Evolutionary conservation across 257 asterid species (phyloP).

Genomic region (Parsonsia alboflavescens): DNA sequence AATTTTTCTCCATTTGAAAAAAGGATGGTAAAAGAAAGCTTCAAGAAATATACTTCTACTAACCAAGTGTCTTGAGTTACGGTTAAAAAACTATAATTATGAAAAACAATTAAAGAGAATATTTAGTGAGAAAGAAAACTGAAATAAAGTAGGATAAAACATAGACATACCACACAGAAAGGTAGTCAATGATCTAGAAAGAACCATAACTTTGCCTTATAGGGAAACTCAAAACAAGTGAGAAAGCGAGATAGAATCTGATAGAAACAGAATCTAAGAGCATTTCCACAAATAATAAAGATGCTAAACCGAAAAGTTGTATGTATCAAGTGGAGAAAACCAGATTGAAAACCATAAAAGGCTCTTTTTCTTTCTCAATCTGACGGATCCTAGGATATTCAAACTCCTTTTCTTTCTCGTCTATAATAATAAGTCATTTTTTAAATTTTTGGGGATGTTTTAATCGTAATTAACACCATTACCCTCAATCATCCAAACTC

Average conservation of each 20-base stretch:
- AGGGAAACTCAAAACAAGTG: background rate
- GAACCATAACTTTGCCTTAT: background rate
- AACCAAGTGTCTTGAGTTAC: background rate
- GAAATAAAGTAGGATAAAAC: background rate
- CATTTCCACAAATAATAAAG: no score
- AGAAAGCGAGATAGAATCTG: background rate
- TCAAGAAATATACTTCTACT: background rate
- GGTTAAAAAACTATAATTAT: background rate
- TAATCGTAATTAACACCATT: no score
- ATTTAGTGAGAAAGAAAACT: background rate
- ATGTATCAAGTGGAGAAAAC: no score
- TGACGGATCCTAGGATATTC: no score
- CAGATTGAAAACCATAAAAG: no score
- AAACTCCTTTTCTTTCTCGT: no score
- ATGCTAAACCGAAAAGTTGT: no score
- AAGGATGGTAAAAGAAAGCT: background rate
- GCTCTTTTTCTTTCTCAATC: no score
- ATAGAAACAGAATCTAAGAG: no score
- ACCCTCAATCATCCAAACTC: no score
- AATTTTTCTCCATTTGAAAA: background rate
- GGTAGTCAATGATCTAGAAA: background rate
- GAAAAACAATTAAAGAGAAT: background rate
- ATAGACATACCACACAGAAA: background rate
- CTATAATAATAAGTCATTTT: no score
- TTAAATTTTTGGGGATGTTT: no score